These are phyloP conservation scores for Globisporangium sylvaticum DNA, from an alignment of 352 stramenopile genomes.

Conservation along the genomic window DNA sequence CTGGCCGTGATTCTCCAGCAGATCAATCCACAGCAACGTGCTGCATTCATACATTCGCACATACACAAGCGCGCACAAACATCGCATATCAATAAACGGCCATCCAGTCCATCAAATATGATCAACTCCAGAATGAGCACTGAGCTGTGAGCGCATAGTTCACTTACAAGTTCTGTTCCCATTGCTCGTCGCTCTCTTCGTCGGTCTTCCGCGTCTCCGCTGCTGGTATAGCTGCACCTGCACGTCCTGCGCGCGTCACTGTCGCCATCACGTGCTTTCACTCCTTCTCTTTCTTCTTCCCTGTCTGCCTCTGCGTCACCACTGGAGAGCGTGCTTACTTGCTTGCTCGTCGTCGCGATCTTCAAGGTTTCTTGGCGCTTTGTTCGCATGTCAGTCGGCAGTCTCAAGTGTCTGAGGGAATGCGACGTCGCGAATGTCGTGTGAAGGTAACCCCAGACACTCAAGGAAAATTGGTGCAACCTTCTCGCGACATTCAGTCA, in stretches of 20 bases:
- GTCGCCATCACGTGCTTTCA: background rate
- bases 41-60: background rate
- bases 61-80: background rate
- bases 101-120: background rate
- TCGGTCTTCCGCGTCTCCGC: background rate
- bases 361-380: background rate
- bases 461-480: background rate
- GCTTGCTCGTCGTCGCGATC: too few relatives aligned
- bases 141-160: background rate
- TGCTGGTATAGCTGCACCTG: background rate
- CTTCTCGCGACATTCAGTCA: background rate
- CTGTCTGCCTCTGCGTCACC: background rate
- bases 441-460: background rate
- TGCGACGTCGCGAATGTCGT: background rate
- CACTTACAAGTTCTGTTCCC: background rate
- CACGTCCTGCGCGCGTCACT: background rate
- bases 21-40: slow-evolving; percentile 15
- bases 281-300: background rate
- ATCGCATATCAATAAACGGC: background rate
- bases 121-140: background rate
- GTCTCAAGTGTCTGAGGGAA: background rate
- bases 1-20: slow-evolving; percentile 13
- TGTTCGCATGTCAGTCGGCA: background rate
- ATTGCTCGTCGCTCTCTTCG: background rate
- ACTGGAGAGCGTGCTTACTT: background rate